Base-by-base conservation (phyloP, 1,284 basidiomycete species). In the Vanrija pseudolonga region DNA sequence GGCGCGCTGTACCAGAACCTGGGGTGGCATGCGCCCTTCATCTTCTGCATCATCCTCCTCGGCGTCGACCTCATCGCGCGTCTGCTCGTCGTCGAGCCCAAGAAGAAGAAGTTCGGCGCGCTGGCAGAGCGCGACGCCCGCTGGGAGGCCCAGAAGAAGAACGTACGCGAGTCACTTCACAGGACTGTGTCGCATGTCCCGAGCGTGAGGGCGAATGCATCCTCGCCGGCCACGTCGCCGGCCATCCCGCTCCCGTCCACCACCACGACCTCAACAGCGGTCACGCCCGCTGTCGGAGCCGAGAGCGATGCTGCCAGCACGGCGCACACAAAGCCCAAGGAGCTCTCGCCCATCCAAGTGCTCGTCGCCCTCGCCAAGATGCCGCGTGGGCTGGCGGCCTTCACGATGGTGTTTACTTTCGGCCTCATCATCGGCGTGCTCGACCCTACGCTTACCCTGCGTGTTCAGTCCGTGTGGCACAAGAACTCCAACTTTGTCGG, bases 21-120 rank as follows among this genome's bases (percentile, higher is more conserved):
- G 64, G 89, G 86, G 4, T 88, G 84, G 73, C 80, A 84, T 38
- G 85, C 82, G 2, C 88, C 89, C 1, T 87, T 88, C 68, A 80
- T 90, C 47, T 87, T 88, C 62, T 81, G 83, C 4, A 81, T 88
- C 57, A 78, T 81, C 44, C 72, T 84, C 54, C 82, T 84, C 2
- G 62, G 79, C 6, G 56, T 86, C 6, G 87, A 91, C 66, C 78
- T 88, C 22, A 53, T 87, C 24, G 83, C 72, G 15, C 66, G 77
- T 42, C 70, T 81, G 26, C 69, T 80, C 39, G 66, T 80, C 37
- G 63, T 81, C 51, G 80, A 82, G 64, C 71, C 69, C 47, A 74
- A 71, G 57, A 74, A 80, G 19, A 71, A 32, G 32, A 9, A 12
- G 32, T 32, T 32, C 32, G 32, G 32, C 32, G 32, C 32, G 12